Base-by-base conservation (phyloP, 2,329 filamentous ascomycete species). In the Ascochyta viciae-villosae region DNA sequence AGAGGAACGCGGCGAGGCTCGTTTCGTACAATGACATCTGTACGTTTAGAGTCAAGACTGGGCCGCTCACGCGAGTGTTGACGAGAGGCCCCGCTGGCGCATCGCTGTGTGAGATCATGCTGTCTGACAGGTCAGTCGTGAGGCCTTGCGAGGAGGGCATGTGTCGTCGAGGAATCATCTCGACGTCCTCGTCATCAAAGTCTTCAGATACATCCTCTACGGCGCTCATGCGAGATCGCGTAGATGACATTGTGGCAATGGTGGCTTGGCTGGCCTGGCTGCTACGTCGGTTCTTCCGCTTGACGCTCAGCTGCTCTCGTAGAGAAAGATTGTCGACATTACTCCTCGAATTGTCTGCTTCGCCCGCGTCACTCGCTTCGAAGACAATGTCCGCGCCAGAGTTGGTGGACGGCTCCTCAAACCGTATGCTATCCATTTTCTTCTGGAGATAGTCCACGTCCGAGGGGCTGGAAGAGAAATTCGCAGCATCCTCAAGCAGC, bases 11-110 rank as follows among this genome's bases (percentile, higher is more conserved):
- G 8, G 83, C 80, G 10, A 90, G 77, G 2, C 85, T 88, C 48
- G 87, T 78, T 0, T 86, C 85, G 68, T 88, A 85, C 3, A 87
- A 77, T 4, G 84, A 85, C 86, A 89, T 89, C 65, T 89, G 87
- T n/a, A 89, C 85, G 68, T 88, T 86, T 8, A 89, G 77, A 5
- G 82, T 82, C 10, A 87, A 64, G 41, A 71, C 50, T 6, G 72
- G 71, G 9, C 72, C 72, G 1, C 55, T 46, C 19, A 34, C 47
- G 27, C 63, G 64, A 1, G 54, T 41, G 22, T 67, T 51, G 15
- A 73, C 45, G 13, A 72, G 56, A 9, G 70, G 61, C n/a, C 39
- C 53, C 1, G 38, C 47, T 0, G 70, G 67, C 9, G 64, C 55
- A 24, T 75, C 71, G 61, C 71, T 74, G 39, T 82, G 77, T 1